Evolutionary conservation across 768 basidiomycete genomes (phyloP).

Genomic region (Leccinellum luteum): DNA sequence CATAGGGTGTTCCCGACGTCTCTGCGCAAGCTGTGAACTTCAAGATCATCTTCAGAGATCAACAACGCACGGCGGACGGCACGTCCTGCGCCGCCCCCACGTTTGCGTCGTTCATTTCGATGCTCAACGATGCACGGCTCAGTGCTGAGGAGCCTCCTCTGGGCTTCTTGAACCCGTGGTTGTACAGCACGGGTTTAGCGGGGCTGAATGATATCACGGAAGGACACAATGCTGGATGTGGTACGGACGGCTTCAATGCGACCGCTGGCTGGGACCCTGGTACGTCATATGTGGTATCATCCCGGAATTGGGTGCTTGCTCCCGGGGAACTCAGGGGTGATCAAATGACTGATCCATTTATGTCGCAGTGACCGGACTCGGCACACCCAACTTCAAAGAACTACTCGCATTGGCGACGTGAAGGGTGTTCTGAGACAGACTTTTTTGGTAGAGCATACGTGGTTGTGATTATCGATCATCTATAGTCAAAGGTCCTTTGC

Average conservation of each 20-base stretch:
- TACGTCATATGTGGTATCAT: constrained; percentile 26
- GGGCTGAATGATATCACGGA: constrained; percentile 56
- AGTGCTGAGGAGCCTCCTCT: constrained; percentile 40
- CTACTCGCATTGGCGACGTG: constrained; percentile 39
- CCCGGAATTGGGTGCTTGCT: too few species aligned
- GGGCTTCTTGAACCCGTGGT: constrained; percentile 57
- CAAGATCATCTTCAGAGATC: constrained; percentile 46
- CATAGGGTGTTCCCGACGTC: constrained; percentile 60
- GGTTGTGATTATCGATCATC: background rate
- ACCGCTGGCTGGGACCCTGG: constrained; percentile 62
- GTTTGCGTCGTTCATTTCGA: constrained; percentile 35
- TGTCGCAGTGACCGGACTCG: constrained; percentile 53
- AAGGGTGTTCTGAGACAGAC: background rate
- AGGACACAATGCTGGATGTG: constrained; percentile 60
- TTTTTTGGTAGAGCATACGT: too few species aligned
- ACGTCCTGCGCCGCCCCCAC: constrained; percentile 52
- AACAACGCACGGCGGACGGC: constrained; percentile 43
- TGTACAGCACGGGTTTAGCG: constrained; percentile 40
- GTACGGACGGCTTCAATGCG: constrained; percentile 23
- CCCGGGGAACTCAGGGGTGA: background rate
- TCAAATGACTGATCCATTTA: constrained; percentile 1
- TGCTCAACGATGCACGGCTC: constrained; percentile 64
- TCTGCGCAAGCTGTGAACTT: constrained; percentile 55
- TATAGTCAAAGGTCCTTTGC: background rate
- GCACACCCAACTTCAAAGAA: constrained; percentile 53